Percentiles rank a stretch among this genome's conserved stretches.
Conservation (phyloP, 495 filamentous ascomycete species). For the Aspergillus ostianus region DNA sequence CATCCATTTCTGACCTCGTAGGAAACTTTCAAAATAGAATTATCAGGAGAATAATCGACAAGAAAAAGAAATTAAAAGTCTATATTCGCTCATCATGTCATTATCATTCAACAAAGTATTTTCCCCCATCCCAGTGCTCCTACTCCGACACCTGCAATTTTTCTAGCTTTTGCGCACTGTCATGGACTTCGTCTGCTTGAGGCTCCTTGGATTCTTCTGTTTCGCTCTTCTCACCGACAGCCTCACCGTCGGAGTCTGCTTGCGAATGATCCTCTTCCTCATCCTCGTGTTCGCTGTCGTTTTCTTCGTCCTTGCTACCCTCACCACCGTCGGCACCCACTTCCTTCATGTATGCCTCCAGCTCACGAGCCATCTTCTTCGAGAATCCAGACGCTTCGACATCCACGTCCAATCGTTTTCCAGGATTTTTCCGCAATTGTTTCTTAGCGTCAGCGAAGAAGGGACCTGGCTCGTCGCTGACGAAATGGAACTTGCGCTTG, state of each 20-base stretch:
- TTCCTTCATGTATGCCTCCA: slow-evolving; percentile 84
- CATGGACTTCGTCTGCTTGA: slow-evolving; percentile 26
- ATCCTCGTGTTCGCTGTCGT: slow-evolving; percentile 35
- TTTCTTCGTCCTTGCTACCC: slow-evolving; percentile 41
- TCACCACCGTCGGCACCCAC: slow-evolving; percentile 60
- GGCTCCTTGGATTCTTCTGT: slow-evolving; percentile 12
- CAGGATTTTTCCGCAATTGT: slow-evolving; percentile 59
- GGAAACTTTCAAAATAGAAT: not conserved
- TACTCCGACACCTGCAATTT: slow-evolving; percentile 36
- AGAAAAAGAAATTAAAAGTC: slow-evolving; percentile 18
- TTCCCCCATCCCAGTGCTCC: not conserved
- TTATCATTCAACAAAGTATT: slow-evolving; percentile 22
- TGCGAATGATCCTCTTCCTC: slow-evolving; percentile 14
- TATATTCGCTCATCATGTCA: slow-evolving; percentile 38
- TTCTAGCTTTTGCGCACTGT: slow-evolving; percentile 34
- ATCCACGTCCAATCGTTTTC: slow-evolving; percentile 75
- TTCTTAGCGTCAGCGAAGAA: slow-evolving; percentile 81
- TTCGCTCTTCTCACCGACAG: slow-evolving; percentile 16
- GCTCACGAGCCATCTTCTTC: slow-evolving; percentile 89
- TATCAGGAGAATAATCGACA: not conserved
- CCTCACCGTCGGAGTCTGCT: slow-evolving; percentile 15
- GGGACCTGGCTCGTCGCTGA: slow-evolving; percentile 76
- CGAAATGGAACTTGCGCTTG: slow-evolving; percentile 82
- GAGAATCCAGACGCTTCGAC: slow-evolving; percentile 94
- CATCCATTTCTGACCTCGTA: no score